Conservation (phyloP, 495 filamentous ascomycete species). For the Halenospora varia region DNA sequence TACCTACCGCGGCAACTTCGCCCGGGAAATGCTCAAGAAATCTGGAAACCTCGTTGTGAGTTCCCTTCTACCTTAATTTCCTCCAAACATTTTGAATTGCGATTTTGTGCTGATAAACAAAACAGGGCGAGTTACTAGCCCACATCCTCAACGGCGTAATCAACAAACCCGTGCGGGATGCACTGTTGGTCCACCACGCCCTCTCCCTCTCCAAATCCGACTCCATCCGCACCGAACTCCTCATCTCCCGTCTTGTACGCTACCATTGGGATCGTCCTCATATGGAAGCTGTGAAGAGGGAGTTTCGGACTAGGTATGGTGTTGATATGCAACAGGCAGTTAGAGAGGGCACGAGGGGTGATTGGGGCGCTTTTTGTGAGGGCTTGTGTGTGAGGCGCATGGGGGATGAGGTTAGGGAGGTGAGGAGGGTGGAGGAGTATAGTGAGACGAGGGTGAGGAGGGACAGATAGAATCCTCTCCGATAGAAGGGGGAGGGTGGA, state of each 20-base stretch:
- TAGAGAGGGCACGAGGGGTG: conserved; percentile 42
- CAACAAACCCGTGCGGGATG: conserved; percentile 91
- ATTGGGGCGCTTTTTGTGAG: conserved; percentile 50
- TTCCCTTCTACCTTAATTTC: conserved; percentile 22
- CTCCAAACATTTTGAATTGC: conserved; percentile 3
- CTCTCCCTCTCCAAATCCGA: conserved; percentile 55
- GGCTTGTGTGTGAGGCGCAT: conserved; percentile 48
- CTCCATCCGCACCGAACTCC: conserved; percentile 69
- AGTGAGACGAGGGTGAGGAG: not conserved
- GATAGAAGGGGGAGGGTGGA: too few relatives aligned
- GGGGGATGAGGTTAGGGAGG: conserved; percentile 45
- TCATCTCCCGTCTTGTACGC: conserved; percentile 75
- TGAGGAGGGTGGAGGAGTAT: conserved; percentile 19
- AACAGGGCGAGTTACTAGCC: conserved; percentile 88
- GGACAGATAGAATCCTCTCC: too few relatives aligned
- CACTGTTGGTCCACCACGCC: conserved; percentile 90
- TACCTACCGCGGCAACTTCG: conserved; percentile 71
- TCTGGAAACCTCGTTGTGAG: conserved; percentile 87
- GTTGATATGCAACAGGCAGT: conserved; percentile 62
- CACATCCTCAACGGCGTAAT: conserved; percentile 96
- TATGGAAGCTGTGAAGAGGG: conserved; percentile 63
- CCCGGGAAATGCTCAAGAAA: conserved; percentile 80
- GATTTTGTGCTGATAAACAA: not conserved
- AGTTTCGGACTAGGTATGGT: conserved; percentile 69
- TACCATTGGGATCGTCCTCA: conserved; percentile 82